phyloP scores from a whole-genome alignment of 2,329 filamentous ascomycete genomes.

The Nothophaeocryptopus gaeumannii region DNA sequence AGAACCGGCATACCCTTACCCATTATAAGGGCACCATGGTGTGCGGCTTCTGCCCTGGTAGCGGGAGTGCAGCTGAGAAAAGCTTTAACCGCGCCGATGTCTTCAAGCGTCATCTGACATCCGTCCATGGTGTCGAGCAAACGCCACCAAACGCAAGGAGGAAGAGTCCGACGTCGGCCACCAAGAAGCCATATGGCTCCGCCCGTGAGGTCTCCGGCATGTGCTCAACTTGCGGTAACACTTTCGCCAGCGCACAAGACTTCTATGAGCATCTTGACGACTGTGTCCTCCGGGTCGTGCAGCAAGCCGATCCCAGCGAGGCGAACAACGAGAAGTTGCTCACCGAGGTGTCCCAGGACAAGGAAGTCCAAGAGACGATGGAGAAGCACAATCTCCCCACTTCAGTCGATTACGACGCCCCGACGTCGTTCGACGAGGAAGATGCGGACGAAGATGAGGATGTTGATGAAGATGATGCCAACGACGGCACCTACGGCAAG shows the following conservation, averaged over 20 bases:
- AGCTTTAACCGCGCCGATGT: conserved; percentile 94
- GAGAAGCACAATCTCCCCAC: conserved; percentile 56
- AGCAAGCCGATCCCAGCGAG: conserved; percentile 57
- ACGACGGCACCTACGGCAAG: conserved; percentile 55
- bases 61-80: conserved; percentile 85
- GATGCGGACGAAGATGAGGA: conserved; percentile 58
- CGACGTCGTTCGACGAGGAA: conserved; percentile 50
- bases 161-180: conserved; percentile 52
- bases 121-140: conserved; percentile 89
- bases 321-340: conserved; percentile 57
- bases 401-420: conserved; percentile 44
- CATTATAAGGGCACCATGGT: conserved; percentile 98
- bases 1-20: conserved; percentile 88
- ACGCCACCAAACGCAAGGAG: conserved; percentile 88
- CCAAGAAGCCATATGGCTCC: conserved; percentile 68
- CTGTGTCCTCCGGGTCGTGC: conserved; percentile 63
- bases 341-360: conserved; percentile 59
- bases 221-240: conserved; percentile 86
- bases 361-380: conserved; percentile 56
- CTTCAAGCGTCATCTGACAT: conserved; percentile 90
- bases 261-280: conserved; percentile 93
- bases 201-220: conserved; percentile 75
- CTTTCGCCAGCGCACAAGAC: conserved; percentile 84
- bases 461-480: conserved; percentile 50
- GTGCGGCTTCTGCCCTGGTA: conserved; percentile 88